Conservation (phyloP, 495 filamentous ascomycete species). For the Penicillium salamii region DNA sequence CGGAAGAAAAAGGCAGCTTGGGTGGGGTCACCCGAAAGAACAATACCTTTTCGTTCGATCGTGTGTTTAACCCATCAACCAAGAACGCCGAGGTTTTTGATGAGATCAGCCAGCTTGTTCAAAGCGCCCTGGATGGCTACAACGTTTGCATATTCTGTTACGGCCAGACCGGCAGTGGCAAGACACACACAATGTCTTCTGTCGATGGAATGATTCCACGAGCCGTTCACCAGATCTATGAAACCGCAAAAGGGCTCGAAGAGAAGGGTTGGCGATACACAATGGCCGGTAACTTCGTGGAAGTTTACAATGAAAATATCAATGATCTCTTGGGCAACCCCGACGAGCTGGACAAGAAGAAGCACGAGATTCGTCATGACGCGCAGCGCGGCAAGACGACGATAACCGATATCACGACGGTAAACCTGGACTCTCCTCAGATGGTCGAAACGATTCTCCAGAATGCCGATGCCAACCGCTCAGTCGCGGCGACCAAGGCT, state of each 20-base stretch:
- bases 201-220: conserved; percentile 93
- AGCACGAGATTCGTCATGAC: conserved; percentile 90
- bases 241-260: conserved; percentile 73
- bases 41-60: conserved; percentile 87
- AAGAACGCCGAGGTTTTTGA: conserved; percentile 89
- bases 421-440: conserved; percentile 70
- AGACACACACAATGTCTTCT: conserved; percentile 95
- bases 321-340: conserved; percentile 84
- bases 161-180: conserved; percentile 94
- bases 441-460: conserved; percentile 77
- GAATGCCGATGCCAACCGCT: conserved; percentile 77
- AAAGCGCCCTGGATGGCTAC: conserved; percentile 94
- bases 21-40: conserved; percentile 72
- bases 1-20: conserved; percentile 78
- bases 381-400: conserved; percentile 74
- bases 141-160: conserved; percentile 99
- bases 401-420: conserved; percentile 79
- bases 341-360: conserved; percentile 77
- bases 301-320: conserved; percentile 97
- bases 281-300: conserved; percentile 95
- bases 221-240: conserved; percentile 89
- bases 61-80: conserved; percentile 76
- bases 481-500: conserved; percentile 91
- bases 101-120: conserved; percentile 95
- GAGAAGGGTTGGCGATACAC: conserved; percentile 93